Percentiles rank a stretch among this genome's conserved stretches.
Conservation (phyloP, 306 rosid species). For the Cucumis cinereus region DNA sequence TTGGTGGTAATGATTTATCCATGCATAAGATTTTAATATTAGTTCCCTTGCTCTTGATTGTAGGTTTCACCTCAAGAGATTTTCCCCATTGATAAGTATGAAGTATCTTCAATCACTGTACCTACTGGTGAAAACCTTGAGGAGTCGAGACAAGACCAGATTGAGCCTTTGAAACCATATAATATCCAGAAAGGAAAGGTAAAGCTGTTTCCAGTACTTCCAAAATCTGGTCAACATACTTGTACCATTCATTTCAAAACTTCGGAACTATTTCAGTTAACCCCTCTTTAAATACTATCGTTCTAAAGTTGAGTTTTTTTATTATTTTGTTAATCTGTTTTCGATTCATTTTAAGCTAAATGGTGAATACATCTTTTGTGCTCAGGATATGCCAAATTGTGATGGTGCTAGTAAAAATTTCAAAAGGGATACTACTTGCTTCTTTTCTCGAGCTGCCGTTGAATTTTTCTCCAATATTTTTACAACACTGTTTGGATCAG, state of each 20-base stretch:
- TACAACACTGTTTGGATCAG: slow-evolving; percentile 38
- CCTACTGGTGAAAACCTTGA: slow-evolving; percentile 38
- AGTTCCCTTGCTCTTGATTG: slow-evolving; percentile 8
- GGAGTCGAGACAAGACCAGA: slow-evolving; percentile 38
- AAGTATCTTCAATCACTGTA: slow-evolving; percentile 34
- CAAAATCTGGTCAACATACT: background rate
- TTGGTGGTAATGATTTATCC: background rate
- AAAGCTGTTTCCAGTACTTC: slow-evolving; percentile 9
- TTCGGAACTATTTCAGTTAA: background rate
- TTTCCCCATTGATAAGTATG: slow-evolving; percentile 53
- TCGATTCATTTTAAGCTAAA: slow-evolving; percentile 1
- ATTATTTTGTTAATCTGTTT: background rate
- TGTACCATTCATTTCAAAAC: background rate
- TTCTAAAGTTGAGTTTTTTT: too few relatives aligned
- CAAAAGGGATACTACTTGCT: slow-evolving; percentile 37
- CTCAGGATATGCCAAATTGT: slow-evolving; percentile 37
- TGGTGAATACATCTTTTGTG: slow-evolving; percentile 5
- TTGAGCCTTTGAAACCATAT: slow-evolving; percentile 26
- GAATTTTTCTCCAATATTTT: slow-evolving; percentile 52
- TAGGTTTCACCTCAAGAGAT: slow-evolving; percentile 81
- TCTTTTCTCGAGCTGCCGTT: slow-evolving; percentile 62
- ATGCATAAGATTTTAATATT: background rate
- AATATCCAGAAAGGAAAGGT: slow-evolving; percentile 44
- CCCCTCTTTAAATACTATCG: too few relatives aligned
- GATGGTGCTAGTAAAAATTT: slow-evolving; percentile 20